Evolutionary conservation across 352 stramenopile species (phyloP), one percentile per base, ranked within the genome.

Genomic region (Aphanomyces invadans): DNA sequence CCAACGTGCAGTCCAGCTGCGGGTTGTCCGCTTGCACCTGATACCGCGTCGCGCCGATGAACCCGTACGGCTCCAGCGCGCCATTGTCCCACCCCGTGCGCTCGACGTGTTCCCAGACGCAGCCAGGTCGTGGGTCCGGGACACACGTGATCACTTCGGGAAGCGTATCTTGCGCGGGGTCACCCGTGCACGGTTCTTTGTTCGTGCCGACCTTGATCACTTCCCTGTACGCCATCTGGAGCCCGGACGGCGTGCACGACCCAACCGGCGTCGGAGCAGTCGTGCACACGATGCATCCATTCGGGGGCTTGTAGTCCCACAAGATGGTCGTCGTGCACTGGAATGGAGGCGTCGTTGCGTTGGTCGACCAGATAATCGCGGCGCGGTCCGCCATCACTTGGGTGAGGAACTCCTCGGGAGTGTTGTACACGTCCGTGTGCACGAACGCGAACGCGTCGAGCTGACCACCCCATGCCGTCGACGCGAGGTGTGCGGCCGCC

Each of bases 301-400:
- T 7, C 0, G 49, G 49, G 12, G 49, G 49, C 19, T 57, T 57
- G 25, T 57, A 57, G 29, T 57, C 49, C 49, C 49, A 57, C 19
- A 57, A 28, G 21, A 57, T 9, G 7, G 25, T 57, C 23, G 49
- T 57, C 49, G 19, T n/a, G 49, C 49, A 57, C 29, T 57, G 49
- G 49, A 23, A 57, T 2, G 49, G 49, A 9, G 49, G 49, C 12
- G 25, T 17, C 2, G 25, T 38, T n/a, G 21, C 19, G n/a, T 29
- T 54, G n/a, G 46, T 23, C 17, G 49, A 26, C 49, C 49, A 57
- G 49, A 33, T n/a, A 7, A 33, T 21, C 12, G 21, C 19, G 25
- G 49, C 25, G 49, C 49, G 49, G 49, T 57, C 49, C 19, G 12
- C 36, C 49, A 57, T 57, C 19, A 57, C 49, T 57, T 57, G 49